Evolutionary conservation across 2,329 filamentous ascomycete species (phyloP), one percentile per base, ranked within the genome.

Genomic region (Aspergillus fischeri): DNA sequence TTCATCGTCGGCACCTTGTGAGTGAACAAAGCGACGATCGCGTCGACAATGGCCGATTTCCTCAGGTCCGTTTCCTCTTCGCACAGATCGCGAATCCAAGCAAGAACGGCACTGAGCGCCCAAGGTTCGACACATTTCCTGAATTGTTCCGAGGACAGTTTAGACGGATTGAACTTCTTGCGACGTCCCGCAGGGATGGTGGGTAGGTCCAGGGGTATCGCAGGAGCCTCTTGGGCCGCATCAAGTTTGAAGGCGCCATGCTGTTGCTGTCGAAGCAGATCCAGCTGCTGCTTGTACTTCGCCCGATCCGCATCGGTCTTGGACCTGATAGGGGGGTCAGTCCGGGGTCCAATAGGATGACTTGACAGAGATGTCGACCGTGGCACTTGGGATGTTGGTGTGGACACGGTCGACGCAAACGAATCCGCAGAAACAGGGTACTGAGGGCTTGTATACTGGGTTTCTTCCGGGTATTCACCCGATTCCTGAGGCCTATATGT

Each of bases 1-100:
- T 99, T 97, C 91, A 99, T 97, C 0, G 92, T 99, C 0, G 94
- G 92, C 0, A 99, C 92, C 74, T 97, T 97, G 75, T 90, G 85
- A 1, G 91, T 96, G 72, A 99, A 97, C 6, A 99, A 80, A 29
- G 87, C 89, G 45, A 96, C 87, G 45, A 99, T 81, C 2, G 91
- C 92, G 64, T 97, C 92, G 57, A 91, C 88, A 52, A 99, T 86
- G 1, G 89, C 87, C 68, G 91, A 90, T 69, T 89, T 85, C 70
- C 89, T 92, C 49, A 99, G 78, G 73, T 99, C 92, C 10, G 88
- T 86, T 69, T 97, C 93, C 42, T 93, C 92, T 65, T 97, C 92
- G 17, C 91, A 91, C 84, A 97, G 88, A 56, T 89, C 86, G 58
- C 89, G 88, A 58, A 97, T 82, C 94, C 94, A 99, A 1, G 82